Conservation (phyloP, 495 filamentous ascomycete genomes). For the Aspergillus sclerotiicarbonarius region DNA sequence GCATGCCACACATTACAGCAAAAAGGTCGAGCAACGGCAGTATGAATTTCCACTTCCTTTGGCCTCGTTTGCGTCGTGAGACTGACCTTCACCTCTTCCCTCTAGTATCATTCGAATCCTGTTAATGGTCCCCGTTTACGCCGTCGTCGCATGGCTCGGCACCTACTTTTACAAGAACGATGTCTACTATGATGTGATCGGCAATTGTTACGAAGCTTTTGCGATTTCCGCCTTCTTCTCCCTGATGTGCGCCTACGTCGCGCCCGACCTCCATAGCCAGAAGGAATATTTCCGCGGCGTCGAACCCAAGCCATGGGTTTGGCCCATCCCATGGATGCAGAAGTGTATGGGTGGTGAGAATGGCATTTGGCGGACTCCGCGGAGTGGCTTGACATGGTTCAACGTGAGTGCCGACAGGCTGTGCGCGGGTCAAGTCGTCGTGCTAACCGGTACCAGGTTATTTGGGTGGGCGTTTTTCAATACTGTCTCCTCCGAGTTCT, state of each 20-base stretch:
- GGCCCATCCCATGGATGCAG: conserved; percentile 63
- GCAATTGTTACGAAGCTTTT: conserved; percentile 91
- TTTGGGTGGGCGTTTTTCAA: conserved; percentile 86
- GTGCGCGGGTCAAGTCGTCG: not conserved
- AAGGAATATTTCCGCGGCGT: conserved; percentile 82
- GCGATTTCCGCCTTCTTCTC: conserved; percentile 89
- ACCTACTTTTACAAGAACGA: conserved; percentile 76
- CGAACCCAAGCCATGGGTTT: conserved; percentile 69
- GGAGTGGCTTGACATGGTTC: conserved; percentile 90
- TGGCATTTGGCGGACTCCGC: conserved; percentile 69
- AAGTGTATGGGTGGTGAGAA: conserved; percentile 64
- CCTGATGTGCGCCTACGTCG: conserved; percentile 82
- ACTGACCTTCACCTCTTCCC: conserved; percentile 26
- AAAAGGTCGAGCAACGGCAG: conserved; percentile 81
- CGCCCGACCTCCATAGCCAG: conserved; percentile 75
- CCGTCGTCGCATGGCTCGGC: conserved; percentile 72
- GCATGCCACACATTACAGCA: conserved; percentile 81
- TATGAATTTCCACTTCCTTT: conserved; percentile 45
- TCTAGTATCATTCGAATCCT: conserved; percentile 84
- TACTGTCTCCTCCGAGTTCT: conserved; percentile 87
- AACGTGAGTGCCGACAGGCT: conserved; percentile 51
- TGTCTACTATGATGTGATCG: conserved; percentile 77
- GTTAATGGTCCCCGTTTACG: conserved; percentile 86
- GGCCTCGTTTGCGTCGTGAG: conserved; percentile 18
- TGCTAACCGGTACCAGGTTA: conserved; percentile 50